Conservation (phyloP, 495 filamentous ascomycete species). For the Cairneyella variabilis region DNA sequence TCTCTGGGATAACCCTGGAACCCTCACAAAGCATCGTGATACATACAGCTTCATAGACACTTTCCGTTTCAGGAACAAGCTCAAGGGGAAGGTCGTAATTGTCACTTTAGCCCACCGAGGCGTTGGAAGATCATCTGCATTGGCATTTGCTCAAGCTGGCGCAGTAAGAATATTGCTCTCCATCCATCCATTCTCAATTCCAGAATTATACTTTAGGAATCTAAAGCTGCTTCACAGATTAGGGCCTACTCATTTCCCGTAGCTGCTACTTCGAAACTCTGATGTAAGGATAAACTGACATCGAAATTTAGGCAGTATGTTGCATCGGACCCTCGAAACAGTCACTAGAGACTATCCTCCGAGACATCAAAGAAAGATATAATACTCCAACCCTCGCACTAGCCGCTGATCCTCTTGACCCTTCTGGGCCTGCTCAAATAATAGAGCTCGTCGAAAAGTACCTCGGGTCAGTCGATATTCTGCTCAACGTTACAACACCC, state of each 20-base stretch:
- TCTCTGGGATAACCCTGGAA: conserved; percentile 11
- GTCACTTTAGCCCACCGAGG: conserved; percentile 12
- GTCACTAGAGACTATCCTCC: conserved; percentile 3
- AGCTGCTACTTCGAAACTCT: too few species aligned
- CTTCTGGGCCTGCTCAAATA: conserved; percentile 8
- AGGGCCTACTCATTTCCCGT: too few species aligned
- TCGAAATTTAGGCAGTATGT: too few species aligned
- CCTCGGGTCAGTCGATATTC: conserved; percentile 26
- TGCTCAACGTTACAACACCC: conserved; percentile 26
- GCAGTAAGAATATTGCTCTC: too few species aligned
- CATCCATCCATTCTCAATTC: too few species aligned
- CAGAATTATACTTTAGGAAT: too few species aligned
- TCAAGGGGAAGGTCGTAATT: conserved; percentile 10
- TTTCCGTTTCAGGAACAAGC: conserved; percentile 11
- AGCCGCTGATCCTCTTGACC: conserved; percentile 20
- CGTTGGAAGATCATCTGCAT: conserved; percentile 10
- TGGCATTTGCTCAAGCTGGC: conserved; percentile 17
- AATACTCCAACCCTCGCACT: conserved; percentile 20
- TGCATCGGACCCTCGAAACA: conserved; percentile 1
- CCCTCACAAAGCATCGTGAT: conserved; percentile 9
- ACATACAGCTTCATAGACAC: conserved; percentile 18
- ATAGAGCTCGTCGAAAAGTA: conserved; percentile 17
- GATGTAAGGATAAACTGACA: too few species aligned
- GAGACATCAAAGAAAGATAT: conserved; percentile 18
- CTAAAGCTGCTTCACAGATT: too few species aligned